Conservation (phyloP, 441 rosid genomes). For the Kokia cookei region DNA sequence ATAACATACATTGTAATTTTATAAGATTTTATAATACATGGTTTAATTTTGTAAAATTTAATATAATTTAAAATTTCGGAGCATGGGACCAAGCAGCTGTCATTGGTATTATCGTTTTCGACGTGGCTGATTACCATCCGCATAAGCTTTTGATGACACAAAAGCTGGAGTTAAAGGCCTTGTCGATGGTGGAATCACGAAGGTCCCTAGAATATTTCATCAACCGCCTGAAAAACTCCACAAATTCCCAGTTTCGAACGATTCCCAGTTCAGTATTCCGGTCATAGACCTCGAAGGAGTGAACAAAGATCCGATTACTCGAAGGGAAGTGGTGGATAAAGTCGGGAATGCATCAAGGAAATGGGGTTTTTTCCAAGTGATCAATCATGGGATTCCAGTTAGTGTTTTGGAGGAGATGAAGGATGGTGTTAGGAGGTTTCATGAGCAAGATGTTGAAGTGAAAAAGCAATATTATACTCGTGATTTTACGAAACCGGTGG, state of each 20-base stretch:
- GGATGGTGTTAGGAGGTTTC: constrained; percentile 22
- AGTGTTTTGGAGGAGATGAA: constrained; percentile 26
- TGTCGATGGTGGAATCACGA: background rate
- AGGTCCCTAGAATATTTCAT: background rate
- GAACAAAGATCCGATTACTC: background rate
- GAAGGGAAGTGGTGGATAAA: background rate
- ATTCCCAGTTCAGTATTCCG: constrained; percentile 8
- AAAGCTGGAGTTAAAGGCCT: constrained; percentile 5
- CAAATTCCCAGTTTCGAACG: background rate
- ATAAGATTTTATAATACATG: no score
- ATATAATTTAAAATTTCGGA: background rate
- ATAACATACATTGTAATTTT: no score
- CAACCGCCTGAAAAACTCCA: background rate
- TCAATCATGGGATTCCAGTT: constrained; percentile 31
- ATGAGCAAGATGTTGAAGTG: constrained; percentile 16
- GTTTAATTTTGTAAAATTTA: no score
- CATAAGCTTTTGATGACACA: constrained; percentile 15
- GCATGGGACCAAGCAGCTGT: background rate
- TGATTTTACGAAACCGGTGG: background rate
- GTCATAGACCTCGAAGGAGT: constrained; percentile 15
- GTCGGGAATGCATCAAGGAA: constrained; percentile 12
- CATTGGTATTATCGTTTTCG: background rate
- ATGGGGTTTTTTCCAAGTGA: constrained; percentile 29
- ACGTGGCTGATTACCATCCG: background rate
- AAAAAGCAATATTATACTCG: background rate